Evolutionary conservation across 768 basidiomycete species (phyloP), one percentile per base, ranked within the genome.

Genomic region (Omphalotus guepiniiformis): DNA sequence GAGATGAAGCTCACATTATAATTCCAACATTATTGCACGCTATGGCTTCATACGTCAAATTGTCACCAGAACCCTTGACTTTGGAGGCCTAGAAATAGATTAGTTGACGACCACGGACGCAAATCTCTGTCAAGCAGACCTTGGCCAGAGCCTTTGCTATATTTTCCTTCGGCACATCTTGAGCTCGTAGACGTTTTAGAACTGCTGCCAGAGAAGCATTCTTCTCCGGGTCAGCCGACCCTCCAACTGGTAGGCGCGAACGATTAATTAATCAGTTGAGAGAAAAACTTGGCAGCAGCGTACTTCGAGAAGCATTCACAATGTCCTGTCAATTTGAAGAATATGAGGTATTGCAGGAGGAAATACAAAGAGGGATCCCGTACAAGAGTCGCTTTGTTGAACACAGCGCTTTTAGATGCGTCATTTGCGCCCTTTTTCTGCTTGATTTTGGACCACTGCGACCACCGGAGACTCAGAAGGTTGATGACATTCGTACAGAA

Each of bases 101-200:
- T 37, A 9, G n/a, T n/a, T n/a, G n/a, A n/a, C n/a, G n/a, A n/a
- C n/a, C n/a, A n/a, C 23, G 26, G 12, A 45, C 21, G 18, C 15
- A 32, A n/a, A 1, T 27, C 22, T 29, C 8, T 13, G 15, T 19
- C 1, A 49, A 59, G 19, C 53, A n/a, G n/a, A 80, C 85, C 66
- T 72, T 78, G 36, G 71, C 73, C 39, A 86, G 63, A 0, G 83
- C 78, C 22, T 71, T 79, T 49, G 80, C 80, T 4, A 87, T 77
- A 61, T 84, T 86, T 37, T 83, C 81, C 53, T 76, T 85, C 11
- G 85, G 85, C 8, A 86, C 76, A 26, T 82, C 79, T 41, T 68
- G 64, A 0, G 78, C 72, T 59, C 72, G 82, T 0, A 75, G 78
- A 29, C 76, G 67, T 54, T 75, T 80, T n/a, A 87, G 56, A 4